Percentiles rank a stretch among this genome's conserved stretches.
phyloP scores from a whole-genome alignment of 2,329 filamentous ascomycete genomes.

The Aspergillus hortae region DNA sequence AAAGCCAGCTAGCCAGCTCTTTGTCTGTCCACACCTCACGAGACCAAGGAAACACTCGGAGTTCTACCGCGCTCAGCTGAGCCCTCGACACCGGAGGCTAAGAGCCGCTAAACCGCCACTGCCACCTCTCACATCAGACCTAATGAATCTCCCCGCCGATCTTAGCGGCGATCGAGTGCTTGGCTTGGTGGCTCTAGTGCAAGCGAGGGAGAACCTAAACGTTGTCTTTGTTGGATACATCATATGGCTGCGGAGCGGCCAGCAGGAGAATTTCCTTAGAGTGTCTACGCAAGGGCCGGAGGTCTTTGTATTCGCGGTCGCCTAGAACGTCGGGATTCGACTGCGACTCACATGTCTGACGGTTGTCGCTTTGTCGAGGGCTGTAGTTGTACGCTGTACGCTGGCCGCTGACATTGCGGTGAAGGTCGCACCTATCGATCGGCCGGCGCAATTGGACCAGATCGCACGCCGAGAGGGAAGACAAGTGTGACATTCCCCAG shows the following conservation, averaged over 20 bases:
- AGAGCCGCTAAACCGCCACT: neutral
- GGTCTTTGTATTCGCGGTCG: neutral
- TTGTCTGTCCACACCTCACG: too few relatives aligned
- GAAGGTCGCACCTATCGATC: too few relatives aligned
- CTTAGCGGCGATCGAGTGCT: neutral
- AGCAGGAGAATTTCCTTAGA: neutral
- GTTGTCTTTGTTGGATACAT: neutral
- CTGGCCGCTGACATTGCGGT: too few relatives aligned
- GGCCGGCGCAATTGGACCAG: neutral
- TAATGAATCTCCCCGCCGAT: neutral
- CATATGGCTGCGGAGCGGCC: neutral
- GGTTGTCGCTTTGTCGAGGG: too few relatives aligned
- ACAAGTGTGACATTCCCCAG: slow-evolving; percentile 3
- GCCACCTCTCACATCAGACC: neutral
- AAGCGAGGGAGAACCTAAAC: neutral
- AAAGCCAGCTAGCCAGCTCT: too few relatives aligned
- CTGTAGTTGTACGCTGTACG: too few relatives aligned
- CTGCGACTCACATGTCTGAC: too few relatives aligned
- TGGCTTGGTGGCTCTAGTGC: neutral
- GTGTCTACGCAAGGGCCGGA: neutral
- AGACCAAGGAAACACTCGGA: neutral
- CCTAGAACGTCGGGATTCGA: too few relatives aligned
- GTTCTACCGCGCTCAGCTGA: neutral
- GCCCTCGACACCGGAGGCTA: neutral
- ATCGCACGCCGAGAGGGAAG: neutral